Conservation (phyloP, 1,284 basidiomycete species). For the Moesziomyces antarcticus region DNA sequence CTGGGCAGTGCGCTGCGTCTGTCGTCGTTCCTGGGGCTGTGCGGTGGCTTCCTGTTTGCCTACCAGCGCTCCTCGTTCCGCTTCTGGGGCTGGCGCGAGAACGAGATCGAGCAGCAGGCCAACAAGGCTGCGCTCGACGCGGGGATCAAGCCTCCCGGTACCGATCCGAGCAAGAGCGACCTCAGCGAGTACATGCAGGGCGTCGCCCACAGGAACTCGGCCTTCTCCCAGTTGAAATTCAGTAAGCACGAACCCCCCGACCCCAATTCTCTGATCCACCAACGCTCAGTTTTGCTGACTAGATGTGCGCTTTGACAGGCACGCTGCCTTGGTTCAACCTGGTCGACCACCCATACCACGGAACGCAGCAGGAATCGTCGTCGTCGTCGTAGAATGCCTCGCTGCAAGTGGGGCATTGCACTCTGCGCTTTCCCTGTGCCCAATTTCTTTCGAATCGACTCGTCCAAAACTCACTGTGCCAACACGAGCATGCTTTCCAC, state of each 20-base stretch:
- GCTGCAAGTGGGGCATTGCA: too few relatives aligned
- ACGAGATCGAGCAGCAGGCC: conserved; percentile 70
- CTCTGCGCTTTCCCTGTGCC: too few relatives aligned
- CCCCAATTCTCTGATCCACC: background rate
- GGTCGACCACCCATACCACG: conserved; percentile 65
- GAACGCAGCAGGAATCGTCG: conserved; percentile 32
- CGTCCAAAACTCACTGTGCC: too few relatives aligned
- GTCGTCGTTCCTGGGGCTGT: conserved; percentile 71
- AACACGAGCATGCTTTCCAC: too few relatives aligned
- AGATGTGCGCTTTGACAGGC: conserved; percentile 25
- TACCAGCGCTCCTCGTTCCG: conserved; percentile 87
- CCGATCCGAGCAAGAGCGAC: conserved; percentile 72
- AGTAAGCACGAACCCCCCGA: too few relatives aligned
- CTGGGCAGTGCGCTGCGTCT: conserved; percentile 57
- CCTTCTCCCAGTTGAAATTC: conserved; percentile 78
- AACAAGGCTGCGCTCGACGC: conserved; percentile 46
- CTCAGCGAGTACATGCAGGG: conserved; percentile 89
- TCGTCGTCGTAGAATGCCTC: conserved; percentile 3
- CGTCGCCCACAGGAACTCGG: conserved; percentile 88
- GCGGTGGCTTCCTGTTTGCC: conserved; percentile 90
- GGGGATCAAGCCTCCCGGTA: conserved; percentile 49
- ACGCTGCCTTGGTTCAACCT: conserved; percentile 68
- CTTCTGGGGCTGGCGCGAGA: conserved; percentile 97
- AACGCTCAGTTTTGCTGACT: background rate
- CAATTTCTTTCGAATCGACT: too few relatives aligned